Conservation (phyloP, 225 moss, liverwort and hornwort genomes). For the Asterella californica region DNA sequence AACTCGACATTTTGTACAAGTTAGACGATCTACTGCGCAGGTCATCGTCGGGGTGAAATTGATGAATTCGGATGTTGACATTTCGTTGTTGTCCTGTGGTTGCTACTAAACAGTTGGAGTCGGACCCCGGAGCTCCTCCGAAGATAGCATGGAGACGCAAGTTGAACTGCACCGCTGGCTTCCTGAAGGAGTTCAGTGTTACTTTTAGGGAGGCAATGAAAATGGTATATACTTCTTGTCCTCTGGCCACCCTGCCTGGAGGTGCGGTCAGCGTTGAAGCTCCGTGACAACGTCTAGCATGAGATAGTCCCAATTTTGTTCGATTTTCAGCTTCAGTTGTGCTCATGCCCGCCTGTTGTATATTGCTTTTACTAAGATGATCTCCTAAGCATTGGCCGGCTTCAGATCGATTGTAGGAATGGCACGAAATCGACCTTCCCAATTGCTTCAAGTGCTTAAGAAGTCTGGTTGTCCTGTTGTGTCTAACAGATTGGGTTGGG, state of each 20-base stretch:
- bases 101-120: slow-evolving; percentile 61
- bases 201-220: slow-evolving; percentile 85
- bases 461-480: neutral
- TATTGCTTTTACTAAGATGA: neutral
- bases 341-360: neutral
- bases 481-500: slow-evolving; percentile 77
- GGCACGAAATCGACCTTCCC: neutral
- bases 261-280: neutral
- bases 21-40: neutral
- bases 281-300: neutral
- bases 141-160: slow-evolving; percentile 92
- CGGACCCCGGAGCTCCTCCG: slow-evolving; percentile 88
- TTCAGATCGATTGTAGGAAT: neutral
- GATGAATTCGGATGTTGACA: slow-evolving; percentile 2
- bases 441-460: neutral
- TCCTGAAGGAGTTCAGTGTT: slow-evolving; percentile 90
- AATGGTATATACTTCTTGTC: slow-evolving; percentile 62
- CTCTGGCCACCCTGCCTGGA: neutral
- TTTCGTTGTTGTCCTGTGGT: neutral
- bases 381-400: too few species aligned
- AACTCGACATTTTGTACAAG: neutral
- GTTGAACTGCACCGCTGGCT: slow-evolving; percentile 70
- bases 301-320: neutral
- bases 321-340: neutral
- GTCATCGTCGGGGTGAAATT: neutral